phyloP scores from a whole-genome alignment of 179 eudicot genomes.

The Amaranthus tricolor region DNA sequence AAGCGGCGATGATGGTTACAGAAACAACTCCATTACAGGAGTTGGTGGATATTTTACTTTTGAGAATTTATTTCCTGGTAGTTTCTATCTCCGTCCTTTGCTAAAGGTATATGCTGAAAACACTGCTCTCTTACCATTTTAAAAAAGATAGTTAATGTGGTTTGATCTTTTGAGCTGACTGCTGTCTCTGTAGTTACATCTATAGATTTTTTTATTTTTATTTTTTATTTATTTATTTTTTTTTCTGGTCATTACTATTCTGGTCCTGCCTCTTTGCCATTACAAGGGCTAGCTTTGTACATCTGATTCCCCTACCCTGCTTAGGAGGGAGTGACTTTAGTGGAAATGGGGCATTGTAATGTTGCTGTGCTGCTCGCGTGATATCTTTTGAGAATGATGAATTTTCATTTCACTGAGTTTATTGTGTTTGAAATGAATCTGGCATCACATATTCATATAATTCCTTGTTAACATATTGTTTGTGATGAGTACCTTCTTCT shows the following conservation, averaged over 20 bases:
- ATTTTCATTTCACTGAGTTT: not conserved
- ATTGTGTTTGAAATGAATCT: not conserved
- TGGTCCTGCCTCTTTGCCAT: no score
- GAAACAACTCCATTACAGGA: conserved; percentile 81
- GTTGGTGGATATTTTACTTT: conserved; percentile 77
- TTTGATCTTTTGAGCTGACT: conserved; percentile 6
- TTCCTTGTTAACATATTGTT: not conserved
- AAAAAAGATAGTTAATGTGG: not conserved
- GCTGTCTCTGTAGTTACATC: not conserved
- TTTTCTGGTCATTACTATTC: not conserved
- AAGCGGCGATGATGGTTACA: conserved; percentile 97
- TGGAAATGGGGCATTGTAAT: no score
- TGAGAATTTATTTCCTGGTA: conserved; percentile 85
- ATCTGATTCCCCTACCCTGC: no score
- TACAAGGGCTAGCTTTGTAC: no score
- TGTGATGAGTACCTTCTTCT: not conserved
- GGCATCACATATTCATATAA: not conserved
- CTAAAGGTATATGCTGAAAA: conserved; percentile 59
- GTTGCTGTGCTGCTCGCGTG: no score
- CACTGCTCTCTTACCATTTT: not conserved
- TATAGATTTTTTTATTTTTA: no score
- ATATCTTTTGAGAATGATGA: not conserved
- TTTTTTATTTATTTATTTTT: not conserved
- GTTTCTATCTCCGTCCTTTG: conserved; percentile 94
- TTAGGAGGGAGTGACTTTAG: no score